Evolutionary conservation across 169 alveolate species (phyloP).

Genomic region (Cryptosporidium bovis): DNA sequence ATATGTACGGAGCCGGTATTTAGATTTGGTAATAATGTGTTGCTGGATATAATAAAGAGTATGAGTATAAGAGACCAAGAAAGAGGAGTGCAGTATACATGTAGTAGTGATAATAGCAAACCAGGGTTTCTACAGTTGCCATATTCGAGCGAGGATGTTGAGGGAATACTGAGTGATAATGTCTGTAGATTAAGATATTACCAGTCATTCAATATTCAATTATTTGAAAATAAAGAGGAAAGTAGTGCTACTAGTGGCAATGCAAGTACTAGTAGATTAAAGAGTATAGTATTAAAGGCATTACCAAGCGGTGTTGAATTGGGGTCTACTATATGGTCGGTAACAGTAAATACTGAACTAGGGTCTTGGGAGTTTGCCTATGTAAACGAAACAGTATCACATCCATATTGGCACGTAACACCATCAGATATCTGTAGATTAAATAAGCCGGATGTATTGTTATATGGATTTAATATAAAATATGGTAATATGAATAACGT

Average conservation of each 20-base stretch:
- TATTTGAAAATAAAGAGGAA: conserved; percentile 14
- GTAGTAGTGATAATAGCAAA: conserved; percentile 3
- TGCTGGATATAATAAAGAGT: conserved; percentile 45
- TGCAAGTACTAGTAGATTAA: background rate
- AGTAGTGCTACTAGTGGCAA: background rate
- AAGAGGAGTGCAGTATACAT: conserved; percentile 69
- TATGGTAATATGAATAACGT: background rate
- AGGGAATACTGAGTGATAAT: conserved; percentile 67
- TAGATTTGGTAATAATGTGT: conserved; percentile 51
- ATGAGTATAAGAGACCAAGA: conserved; percentile 66
- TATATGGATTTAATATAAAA: conserved; percentile 17
- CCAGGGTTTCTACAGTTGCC: conserved; percentile 29
- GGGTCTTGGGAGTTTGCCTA: conserved; percentile 62
- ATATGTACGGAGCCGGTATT: conserved; percentile 67
- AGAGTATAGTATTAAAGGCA: conserved; percentile 40
- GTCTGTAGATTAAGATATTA: conserved; percentile 69
- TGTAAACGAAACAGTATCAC: conserved; percentile 28
- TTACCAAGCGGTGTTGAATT: conserved; percentile 61
- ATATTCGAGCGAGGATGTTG: conserved; percentile 44
- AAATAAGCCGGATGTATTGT: conserved; percentile 46
- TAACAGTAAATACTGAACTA: conserved; percentile 27
- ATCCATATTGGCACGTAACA: conserved; percentile 75
- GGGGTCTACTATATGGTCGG: conserved; percentile 66
- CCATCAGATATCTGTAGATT: conserved; percentile 62
- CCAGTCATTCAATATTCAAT: conserved; percentile 55